Evolutionary conservation across 768 basidiomycete genomes (phyloP), one percentile per base, ranked within the genome.

Genomic region (Dioszegia aurantiaca): DNA sequence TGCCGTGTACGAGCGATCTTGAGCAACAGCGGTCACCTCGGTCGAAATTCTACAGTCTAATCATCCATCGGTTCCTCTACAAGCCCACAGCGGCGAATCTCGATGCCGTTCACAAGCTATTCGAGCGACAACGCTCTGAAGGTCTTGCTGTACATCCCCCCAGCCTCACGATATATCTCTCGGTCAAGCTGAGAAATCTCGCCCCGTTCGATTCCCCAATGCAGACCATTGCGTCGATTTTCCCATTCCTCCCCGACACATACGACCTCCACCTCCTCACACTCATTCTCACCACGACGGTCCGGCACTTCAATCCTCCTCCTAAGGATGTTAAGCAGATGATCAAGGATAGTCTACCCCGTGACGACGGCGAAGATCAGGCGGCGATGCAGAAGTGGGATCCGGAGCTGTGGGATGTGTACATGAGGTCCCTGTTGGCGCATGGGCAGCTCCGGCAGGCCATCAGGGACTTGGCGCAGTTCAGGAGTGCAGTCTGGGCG

Each of bases 381-480:
- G 24, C 31, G 24, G 23, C 9, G 23, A 56, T 54, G 42, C 26
- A 53, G 21, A 33, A 57, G 8, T 69, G 67, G 67, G 55, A 62
- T 4, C 61, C 49, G 60, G 56, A 58, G 19, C 30, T 69, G 12
- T 69, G 64, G 61, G 64, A 65, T 47, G 40, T 69, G 33, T 14
- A 63, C 8, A 24, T 69, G 9, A 37, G 36, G 12, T 47, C 64
- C 4, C 30, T 63, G 28, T 41, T 48, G 14, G 37, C 56, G 17
- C n/a, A 36, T 30, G 40, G 47, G 11, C 56, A 69, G 14, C 46
- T 63, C 12, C 47, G 60, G 27, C 53, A 45, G 21, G 59, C 56
- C 17, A 36, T 69, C 11, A 44, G 37, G 6, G 8, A 59, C 1
- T 36, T 69, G 21, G 44, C 26, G 12, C 40, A 56, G 19, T 60